Evolutionary conservation across 352 stramenopile species (phyloP), one percentile per base, ranked within the genome.

Genomic region (Phytophthora pisi): DNA sequence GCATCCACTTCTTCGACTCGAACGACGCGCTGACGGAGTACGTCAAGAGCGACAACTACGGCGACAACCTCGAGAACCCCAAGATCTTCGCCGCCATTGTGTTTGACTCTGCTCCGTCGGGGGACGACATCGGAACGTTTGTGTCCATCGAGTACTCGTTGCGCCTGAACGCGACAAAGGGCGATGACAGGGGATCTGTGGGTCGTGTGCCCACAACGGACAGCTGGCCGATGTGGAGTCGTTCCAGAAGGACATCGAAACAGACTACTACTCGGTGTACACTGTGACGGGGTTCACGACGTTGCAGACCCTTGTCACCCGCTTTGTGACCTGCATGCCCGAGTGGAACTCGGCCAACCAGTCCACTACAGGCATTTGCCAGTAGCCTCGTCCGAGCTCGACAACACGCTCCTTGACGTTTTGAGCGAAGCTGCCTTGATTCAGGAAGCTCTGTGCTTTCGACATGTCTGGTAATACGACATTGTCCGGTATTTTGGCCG

Each of bases 321-420:
- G 79, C 2, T 90, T 90, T 60, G 74, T 83, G 24, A 79, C 67
- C 23, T 88, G 80, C 49, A 81, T 88, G 68, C 79, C 82, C 1
- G 61, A 75, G 36, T 89, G 81, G 78, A 69, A 76, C 51, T 43
- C 75, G 1, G 36, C 56, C 2, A 78, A 57, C 0, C 72, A 84
- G 51, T 74, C 58, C 1, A 88, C 74, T 9, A 78, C 75, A 1
- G 81, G 74, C 3, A 60, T 61, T 7, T 90, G 81, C 60, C 79
- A 88, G 40, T 38, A 6, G 42, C 57, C 6, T 70, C 67, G 2
- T 43, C 57, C 4, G 57, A 64, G 11, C 5, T 85, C 4, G 69
- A 85, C 47, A 47, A 42, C 4, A 61, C 53, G 18, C 51, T 89
- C n/a, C 63, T 89, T 11, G 34, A 56, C 11, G 52, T 47, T 0